Percentiles rank a stretch among this genome's conserved stretches.
These are phyloP conservation scores for Trichoderma harzianum DNA, from an alignment of 2,329 filamentous ascomycete species.

Conservation along the genomic window DNA sequence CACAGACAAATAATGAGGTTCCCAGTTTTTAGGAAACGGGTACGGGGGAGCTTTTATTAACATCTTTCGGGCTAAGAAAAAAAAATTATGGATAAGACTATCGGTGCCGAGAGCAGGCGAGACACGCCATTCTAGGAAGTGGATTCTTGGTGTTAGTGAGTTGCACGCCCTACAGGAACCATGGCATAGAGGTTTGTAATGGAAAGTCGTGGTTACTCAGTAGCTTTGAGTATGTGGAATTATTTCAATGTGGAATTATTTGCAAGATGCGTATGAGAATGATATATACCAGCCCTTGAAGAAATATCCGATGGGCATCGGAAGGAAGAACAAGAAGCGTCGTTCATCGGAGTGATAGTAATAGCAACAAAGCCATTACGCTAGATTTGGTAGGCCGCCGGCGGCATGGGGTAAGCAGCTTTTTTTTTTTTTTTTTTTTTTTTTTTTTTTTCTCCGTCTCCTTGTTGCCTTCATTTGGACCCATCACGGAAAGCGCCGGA, in stretches of 20 bases:
- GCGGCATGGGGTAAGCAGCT: neutral
- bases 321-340: neutral
- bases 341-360: neutral
- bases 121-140: neutral
- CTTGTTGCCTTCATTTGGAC: neutral
- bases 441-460: neutral
- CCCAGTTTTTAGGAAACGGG: neutral
- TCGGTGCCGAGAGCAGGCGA: neutral
- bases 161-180: neutral
- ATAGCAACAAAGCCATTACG: neutral
- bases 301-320: neutral
- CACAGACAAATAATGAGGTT: neutral
- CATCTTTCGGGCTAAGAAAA: neutral
- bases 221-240: neutral
- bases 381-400: neutral
- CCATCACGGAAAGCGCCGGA: slow-evolving; percentile 14
- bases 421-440: neutral
- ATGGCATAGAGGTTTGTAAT: neutral
- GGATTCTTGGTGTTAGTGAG: slow-evolving; percentile 6
- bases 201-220: neutral
- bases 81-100: neutral
- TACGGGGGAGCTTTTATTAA: neutral
- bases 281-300: neutral
- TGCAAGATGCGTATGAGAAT: neutral
- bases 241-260: neutral